Percentiles rank a stretch among this genome's conserved stretches.
Evolutionary conservation across 768 basidiomycete species (phyloP).

Genomic region (Trametes gibbosa): DNA sequence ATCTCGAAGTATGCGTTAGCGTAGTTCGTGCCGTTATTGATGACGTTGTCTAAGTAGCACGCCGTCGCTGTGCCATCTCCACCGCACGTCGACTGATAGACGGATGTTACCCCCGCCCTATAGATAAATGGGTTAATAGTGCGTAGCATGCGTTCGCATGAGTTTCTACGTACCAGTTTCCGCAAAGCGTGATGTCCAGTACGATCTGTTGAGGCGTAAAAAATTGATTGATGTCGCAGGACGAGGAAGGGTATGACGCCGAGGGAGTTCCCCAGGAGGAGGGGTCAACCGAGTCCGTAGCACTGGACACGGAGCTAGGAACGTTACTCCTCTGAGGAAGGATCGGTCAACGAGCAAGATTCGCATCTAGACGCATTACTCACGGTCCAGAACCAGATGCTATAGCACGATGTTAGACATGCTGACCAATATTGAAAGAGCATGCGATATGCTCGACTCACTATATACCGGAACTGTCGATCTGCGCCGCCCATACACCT

Average conservation of each 20-base stretch:
- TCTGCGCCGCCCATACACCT: slow-evolving; percentile 66
- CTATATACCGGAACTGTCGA: slow-evolving; percentile 54
- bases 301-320: slow-evolving; percentile 34
- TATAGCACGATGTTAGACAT: slow-evolving; percentile 13
- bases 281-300: slow-evolving; percentile 35
- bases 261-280: slow-evolving; percentile 46
- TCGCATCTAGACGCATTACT: slow-evolving; percentile 3
- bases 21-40: slow-evolving; percentile 43
- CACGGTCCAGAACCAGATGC: slow-evolving; percentile 52
- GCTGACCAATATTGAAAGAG: too few relatives aligned
- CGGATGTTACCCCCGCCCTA: slow-evolving; percentile 50
- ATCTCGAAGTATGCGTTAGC: slow-evolving; percentile 60
- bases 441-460: slow-evolving; percentile 26
- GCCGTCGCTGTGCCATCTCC: slow-evolving; percentile 36
- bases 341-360: not conserved
- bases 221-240: slow-evolving; percentile 44
- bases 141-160: not conserved
- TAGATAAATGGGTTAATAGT: not conserved
- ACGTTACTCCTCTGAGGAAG: slow-evolving; percentile 34
- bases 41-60: slow-evolving; percentile 52
- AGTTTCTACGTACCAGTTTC: slow-evolving; percentile 40
- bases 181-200: slow-evolving; percentile 58
- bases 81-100: slow-evolving; percentile 46
- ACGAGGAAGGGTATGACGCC: slow-evolving; percentile 38
- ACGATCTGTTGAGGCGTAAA: slow-evolving; percentile 52